Percentiles rank a stretch among this genome's conserved stretches.
Evolutionary conservation across 352 stramenopile species (phyloP).

Genomic region (Globisporangium camurandrum): DNA sequence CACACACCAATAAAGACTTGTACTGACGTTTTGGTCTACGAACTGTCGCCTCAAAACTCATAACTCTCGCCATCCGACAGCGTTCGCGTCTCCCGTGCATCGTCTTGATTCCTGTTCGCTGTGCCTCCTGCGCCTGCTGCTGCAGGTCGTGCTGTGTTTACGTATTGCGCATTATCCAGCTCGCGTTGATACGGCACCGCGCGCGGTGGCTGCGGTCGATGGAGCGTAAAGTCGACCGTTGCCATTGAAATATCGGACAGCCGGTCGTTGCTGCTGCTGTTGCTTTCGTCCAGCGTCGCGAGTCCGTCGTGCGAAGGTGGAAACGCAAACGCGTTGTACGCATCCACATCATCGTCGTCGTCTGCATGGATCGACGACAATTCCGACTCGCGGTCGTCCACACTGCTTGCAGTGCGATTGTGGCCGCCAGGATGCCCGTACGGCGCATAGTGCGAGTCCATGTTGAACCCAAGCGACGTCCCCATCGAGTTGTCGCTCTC

Average conservation of each 20-base stretch:
- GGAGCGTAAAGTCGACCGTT: slow-evolving; percentile 16
- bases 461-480: slow-evolving; percentile 28
- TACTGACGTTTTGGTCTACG: too few species aligned
- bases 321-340: too few species aligned
- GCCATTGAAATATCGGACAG: slow-evolving; percentile 16
- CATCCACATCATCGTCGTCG: slow-evolving; percentile 20
- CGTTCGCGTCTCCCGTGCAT: slow-evolving; percentile 25
- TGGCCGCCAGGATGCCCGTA: slow-evolving; percentile 30
- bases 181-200: slow-evolving; percentile 9
- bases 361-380: slow-evolving; percentile 52
- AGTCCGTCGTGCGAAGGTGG: slow-evolving; percentile 3
- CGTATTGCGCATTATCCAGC: too few species aligned
- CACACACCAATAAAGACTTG: too few species aligned
- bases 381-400: slow-evolving; percentile 41
- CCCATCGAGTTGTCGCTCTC: slow-evolving; percentile 54
- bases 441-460: slow-evolving; percentile 18
- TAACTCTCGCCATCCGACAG: slow-evolving; percentile 63
- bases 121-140: too few species aligned
- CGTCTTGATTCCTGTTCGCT: too few species aligned
- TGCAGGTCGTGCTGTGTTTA: too few species aligned
- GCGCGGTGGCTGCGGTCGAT: slow-evolving; percentile 11
- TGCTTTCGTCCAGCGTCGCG: slow-evolving; percentile 11
- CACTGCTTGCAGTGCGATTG: slow-evolving; percentile 22
- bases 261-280: too few species aligned
- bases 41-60: slow-evolving; percentile 79